Base-by-base conservation (phyloP, 441 rosid species). In the Populus hybrid region DNA sequence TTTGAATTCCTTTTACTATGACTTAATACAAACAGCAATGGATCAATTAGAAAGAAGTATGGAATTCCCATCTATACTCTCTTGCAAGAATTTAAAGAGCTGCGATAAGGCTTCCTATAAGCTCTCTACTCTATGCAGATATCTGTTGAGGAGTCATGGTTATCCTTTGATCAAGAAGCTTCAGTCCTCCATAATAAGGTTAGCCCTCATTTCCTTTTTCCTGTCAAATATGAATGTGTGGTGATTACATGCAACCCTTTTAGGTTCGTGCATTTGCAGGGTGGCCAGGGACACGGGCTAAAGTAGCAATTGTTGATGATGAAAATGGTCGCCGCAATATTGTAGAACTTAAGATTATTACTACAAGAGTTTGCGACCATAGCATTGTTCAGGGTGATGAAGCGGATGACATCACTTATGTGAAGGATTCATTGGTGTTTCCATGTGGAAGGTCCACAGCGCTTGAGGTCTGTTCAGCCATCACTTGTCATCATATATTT, bases 251-350 rank as follows among this genome's bases (percentile, higher is more conserved):
- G 79, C 90, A 84, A 74, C 83, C 67, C 66, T 78, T 85, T 76
- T 83, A 95, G 98, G 97, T 95, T 83, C 98, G 98, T 83, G 99
- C 98, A 75, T 87, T 95, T 71, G 92, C 99, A 89, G 99, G 98
- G 46, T 95, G 99, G 98, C 99, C 98, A 5, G 98, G 99, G 80
- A 95, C 99, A 30, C 86, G 98, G 75, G 92, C 95, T 23, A 94
- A 90, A 84, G 82, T 92, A 82, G 75, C 72, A 11, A 76, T 88
- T 69, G 71, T 85, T 57, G 93, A 86, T 54, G 77, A 81, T 68
- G 81, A 83, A 84, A 86, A 73, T 79, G 78, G 81, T 81, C 78
- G 70, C 72, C 74, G 77, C 28, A 86, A 83, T 59, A 76, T 80
- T 40, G 35, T 90, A 57, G 98, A 95, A 78, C 86, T 94, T 20